These are phyloP conservation scores for Arthrinium phaeospermum DNA, from an alignment of 2,329 filamentous ascomycete genomes.

Conservation along the genomic window DNA sequence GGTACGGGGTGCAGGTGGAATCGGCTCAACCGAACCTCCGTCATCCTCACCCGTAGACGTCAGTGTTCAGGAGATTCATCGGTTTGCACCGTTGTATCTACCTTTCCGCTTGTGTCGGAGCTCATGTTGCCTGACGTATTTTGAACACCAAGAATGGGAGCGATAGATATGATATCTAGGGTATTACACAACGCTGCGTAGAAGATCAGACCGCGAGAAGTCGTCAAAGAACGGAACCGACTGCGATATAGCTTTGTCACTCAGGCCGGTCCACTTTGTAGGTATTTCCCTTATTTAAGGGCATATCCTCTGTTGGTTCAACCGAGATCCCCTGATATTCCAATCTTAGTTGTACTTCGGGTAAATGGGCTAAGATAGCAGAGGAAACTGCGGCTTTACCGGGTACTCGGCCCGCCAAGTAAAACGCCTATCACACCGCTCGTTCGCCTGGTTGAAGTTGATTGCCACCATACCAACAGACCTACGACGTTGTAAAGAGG, in stretches of 20 bases:
- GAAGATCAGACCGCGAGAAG: neutral
- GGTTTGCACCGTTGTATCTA: neutral
- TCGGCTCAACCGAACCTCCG: neutral
- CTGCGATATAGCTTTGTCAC: neutral
- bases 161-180: neutral
- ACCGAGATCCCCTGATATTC: neutral
- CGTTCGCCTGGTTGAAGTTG: neutral
- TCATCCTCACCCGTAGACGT: neutral
- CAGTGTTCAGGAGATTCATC: neutral
- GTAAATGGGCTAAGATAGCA: neutral
- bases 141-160: neutral
- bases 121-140: neutral
- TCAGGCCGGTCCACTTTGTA: neutral
- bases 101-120: neutral
- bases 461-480: neutral
- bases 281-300: neutral
- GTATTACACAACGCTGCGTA: neutral
- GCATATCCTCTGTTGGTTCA: neutral
- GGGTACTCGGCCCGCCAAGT: neutral
- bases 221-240: neutral
- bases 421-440: neutral
- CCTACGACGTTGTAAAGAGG: neutral
- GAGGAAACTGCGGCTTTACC: neutral
- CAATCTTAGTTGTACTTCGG: neutral
- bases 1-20: constrained; percentile 21